A percentile compares a stretch with the other conserved stretches of the same genome.
phyloP scores from a whole-genome alignment of 176 grass and related monocot genomes.

The Pontederia crassipes region DNA sequence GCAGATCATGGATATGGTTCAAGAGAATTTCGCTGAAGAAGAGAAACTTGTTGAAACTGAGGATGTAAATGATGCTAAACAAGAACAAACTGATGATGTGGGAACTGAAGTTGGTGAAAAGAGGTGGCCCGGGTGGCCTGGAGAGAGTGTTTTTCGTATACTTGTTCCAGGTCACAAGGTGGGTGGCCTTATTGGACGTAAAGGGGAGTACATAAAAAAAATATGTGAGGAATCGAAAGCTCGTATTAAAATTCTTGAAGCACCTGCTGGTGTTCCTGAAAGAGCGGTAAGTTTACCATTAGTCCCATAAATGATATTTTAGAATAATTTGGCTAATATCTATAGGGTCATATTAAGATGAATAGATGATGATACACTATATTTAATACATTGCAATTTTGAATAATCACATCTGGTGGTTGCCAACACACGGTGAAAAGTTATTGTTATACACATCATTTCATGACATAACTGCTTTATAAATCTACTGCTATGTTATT shows the following conservation, averaged over 20 bases:
- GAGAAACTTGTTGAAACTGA: constrained; percentile 26
- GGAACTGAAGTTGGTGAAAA: constrained; percentile 28
- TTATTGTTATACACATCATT: too few species aligned
- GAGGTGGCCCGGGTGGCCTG: constrained; percentile 93
- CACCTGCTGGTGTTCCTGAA: constrained; percentile 66
- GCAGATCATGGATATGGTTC: constrained; percentile 39
- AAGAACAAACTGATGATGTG: constrained; percentile 6
- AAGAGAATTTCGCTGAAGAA: constrained; percentile 28
- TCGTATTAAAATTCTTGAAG: constrained; percentile 92
- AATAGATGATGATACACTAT: not conserved
- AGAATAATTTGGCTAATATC: not conserved
- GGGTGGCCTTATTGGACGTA: constrained; percentile 82
- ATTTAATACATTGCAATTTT: not conserved
- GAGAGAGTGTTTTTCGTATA: constrained; percentile 78
- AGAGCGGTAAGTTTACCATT: constrained; percentile 59
- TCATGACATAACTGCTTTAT: too few species aligned
- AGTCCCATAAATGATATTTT: not conserved
- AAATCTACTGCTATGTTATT: too few species aligned
- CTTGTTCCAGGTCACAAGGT: constrained; percentile 74
- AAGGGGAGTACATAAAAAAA: constrained; percentile 90
- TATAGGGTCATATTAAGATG: not conserved
- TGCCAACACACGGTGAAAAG: too few species aligned
- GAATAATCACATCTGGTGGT: too few species aligned
- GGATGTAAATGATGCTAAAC: constrained; percentile 18
- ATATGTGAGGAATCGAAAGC: constrained; percentile 92